These are phyloP conservation scores for Croton setiger DNA, from an alignment of 441 rosid species.

Conservation along the genomic window DNA sequence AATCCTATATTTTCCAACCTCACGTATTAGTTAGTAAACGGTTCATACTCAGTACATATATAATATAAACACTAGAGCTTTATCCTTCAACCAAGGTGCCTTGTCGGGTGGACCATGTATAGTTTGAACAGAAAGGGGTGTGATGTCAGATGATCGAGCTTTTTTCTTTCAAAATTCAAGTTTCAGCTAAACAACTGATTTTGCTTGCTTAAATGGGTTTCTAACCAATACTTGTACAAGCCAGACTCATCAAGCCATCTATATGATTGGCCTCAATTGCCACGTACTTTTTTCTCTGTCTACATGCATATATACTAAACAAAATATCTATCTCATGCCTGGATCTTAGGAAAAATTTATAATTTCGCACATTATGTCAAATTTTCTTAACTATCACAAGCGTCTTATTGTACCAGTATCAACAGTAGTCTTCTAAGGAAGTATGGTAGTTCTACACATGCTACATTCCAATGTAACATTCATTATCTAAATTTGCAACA, in stretches of 20 bases:
- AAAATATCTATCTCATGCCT: conserved; percentile 28
- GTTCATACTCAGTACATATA: conserved; percentile 13
- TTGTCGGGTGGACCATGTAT: conserved; percentile 37
- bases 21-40: conserved; percentile 31
- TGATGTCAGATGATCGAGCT: conserved; percentile 34
- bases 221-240: conserved; percentile 40
- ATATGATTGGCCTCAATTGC: conserved; percentile 16
- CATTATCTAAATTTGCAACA: too few relatives aligned
- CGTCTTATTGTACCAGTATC: neutral
- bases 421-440: neutral
- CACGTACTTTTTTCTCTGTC: conserved; percentile 21
- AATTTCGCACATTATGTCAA: conserved; percentile 4
- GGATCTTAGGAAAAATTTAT: neutral
- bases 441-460: too few relatives aligned
- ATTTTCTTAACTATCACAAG: neutral
- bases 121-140: conserved; percentile 24
- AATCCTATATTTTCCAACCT: conserved; percentile 17
- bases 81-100: conserved; percentile 37
- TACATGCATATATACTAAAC: conserved; percentile 19
- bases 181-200: conserved; percentile 69
- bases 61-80: conserved; percentile 6
- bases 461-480: too few relatives aligned
- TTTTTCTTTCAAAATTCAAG: conserved; percentile 28
- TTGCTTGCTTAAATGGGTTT: conserved; percentile 55
- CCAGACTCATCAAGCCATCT: conserved; percentile 19